Evolutionary conservation across 1,284 basidiomycete genomes (phyloP).

Genomic region (Prillingera fragicola): DNA sequence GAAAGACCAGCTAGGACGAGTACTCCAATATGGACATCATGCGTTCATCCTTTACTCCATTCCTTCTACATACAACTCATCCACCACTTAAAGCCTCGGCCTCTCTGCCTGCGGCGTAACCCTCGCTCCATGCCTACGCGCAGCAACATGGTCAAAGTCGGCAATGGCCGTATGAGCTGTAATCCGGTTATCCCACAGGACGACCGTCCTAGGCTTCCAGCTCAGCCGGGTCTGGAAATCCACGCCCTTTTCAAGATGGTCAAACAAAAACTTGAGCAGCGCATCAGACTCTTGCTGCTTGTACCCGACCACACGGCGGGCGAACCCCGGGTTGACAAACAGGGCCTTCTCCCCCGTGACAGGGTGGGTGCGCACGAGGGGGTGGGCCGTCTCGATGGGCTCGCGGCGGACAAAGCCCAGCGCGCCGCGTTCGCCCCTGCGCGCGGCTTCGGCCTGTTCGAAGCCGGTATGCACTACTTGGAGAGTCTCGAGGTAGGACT

Average conservation of each 20-base stretch:
- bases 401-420: constrained; percentile 58
- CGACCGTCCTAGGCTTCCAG: constrained; percentile 52
- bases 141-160: constrained; percentile 59
- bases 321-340: constrained; percentile 54
- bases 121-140: constrained; percentile 68
- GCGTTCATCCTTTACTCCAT: neutral
- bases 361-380: constrained; percentile 43
- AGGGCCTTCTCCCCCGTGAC: constrained; percentile 44
- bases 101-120: constrained; percentile 78
- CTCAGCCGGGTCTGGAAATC: constrained; percentile 53
- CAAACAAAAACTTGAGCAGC: constrained; percentile 56
- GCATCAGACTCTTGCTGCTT: constrained; percentile 63
- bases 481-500: constrained; percentile 60
- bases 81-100: constrained; percentile 51
- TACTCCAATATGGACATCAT: no score
- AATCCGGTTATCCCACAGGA: constrained; percentile 52
- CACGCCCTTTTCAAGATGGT: constrained; percentile 52
- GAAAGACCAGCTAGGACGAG: no score
- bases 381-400: constrained; percentile 59
- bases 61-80: neutral
- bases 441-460: constrained; percentile 56
- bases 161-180: constrained; percentile 66
- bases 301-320: constrained; percentile 60
- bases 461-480: constrained; percentile 61
- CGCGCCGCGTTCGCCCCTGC: constrained; percentile 46